Percentiles rank a stretch among this genome's conserved stretches.
phyloP scores from a whole-genome alignment of 1,284 basidiomycete genomes.

The Earliella scabrosa region DNA sequence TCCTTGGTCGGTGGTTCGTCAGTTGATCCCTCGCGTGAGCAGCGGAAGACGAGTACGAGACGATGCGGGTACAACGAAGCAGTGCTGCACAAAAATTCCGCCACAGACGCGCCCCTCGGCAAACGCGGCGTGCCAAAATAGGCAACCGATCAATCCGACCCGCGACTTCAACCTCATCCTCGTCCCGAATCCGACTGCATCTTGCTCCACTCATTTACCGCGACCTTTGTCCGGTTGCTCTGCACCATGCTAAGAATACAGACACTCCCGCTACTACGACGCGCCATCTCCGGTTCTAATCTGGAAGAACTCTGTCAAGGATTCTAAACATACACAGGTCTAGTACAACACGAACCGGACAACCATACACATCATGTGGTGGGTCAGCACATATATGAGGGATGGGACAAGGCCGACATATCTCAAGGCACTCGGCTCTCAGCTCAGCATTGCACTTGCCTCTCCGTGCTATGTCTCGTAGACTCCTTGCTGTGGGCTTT shows the following conservation, averaged over 20 bases:
- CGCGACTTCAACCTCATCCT: not conserved
- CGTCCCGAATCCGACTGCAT: not conserved
- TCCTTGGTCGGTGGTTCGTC: constrained; percentile 63
- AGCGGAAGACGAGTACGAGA: constrained; percentile 20
- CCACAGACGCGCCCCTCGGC: constrained; percentile 20
- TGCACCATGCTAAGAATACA: constrained; percentile 10
- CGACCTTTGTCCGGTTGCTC: constrained; percentile 24
- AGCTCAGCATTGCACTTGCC: not conserved
- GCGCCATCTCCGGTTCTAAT: constrained; percentile 26
- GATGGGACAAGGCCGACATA: not conserved
- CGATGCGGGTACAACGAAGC: not conserved
- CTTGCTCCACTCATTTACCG: constrained; percentile 7
- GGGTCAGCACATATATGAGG: constrained; percentile 17
- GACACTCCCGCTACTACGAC: not conserved
- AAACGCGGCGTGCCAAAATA: constrained; percentile 3
- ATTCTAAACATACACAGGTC: not conserved
- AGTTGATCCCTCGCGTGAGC: constrained; percentile 20
- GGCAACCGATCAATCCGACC: constrained; percentile 13
- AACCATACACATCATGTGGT: no score
- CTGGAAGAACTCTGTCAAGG: constrained; percentile 18
- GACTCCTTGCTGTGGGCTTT: constrained; percentile 5
- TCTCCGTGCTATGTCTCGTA: constrained; percentile 4
- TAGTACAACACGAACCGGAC: no score
- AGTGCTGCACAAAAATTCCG: constrained; percentile 19
- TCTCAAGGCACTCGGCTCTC: not conserved